Base-by-base conservation (phyloP, 805 yeast species). In the Saturnispora serradocipensis region DNA sequence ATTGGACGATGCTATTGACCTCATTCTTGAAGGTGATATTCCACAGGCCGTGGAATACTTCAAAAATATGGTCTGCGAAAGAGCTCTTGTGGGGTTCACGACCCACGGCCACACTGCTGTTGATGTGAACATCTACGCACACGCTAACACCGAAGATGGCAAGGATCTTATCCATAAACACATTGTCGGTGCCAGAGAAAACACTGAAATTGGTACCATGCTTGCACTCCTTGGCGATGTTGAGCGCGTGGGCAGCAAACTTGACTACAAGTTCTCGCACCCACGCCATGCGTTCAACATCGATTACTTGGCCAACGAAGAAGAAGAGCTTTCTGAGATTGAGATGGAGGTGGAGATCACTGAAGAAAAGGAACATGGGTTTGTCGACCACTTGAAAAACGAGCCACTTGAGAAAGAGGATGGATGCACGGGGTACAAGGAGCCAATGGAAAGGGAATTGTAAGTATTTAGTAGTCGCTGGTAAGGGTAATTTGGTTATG, bases 71-170 rank as follows among this genome's bases (percentile, higher is more conserved):
- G 77, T 88, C 10, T 85, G 95, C 0, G 61, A 69, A n/a, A 78
- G 96, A 56, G 88, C 97, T 0, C 86, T 86, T 66, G 80, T 88
- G 16, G 97, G 97, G n/a, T 90, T 97, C 96, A 76, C 95, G 9
- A 90, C 97, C 0, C 95, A 88, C 61, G 98, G 97, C 30, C 98
- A 90, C 67, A 83, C 95, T 20, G 97, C 96, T 0, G 97, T 90
- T 15, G 98, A 90, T 67, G 96, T 90, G 36, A 90, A 91, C 62
- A 86, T 91, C 46, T 90, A 90, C 64, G 96, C 85, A 0, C 77
- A 83, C 64, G 76, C 89, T 32, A 84, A 84, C 59, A 78, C 75
- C 25, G 70, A 72, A 46, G 59, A 67, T 7, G 72, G 81, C 30
- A 68, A 67, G 61, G 44, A 56, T 2, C 60, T 72, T 57, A 58